Base-by-base conservation (phyloP, 2,329 filamentous ascomycete species). In the Neurospora crassa region DNA sequence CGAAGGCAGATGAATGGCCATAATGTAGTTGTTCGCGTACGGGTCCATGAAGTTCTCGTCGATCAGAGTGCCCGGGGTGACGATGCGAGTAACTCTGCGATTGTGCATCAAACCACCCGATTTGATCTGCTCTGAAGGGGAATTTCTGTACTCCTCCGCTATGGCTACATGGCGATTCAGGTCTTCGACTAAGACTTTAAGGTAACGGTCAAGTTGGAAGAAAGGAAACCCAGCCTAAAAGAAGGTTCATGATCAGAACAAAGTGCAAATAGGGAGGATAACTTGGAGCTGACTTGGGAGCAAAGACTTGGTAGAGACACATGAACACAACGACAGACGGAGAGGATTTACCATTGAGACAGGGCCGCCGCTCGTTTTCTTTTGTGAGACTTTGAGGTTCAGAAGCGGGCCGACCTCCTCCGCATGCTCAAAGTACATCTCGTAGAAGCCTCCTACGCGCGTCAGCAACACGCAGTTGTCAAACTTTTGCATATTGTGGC, bases 31-130 rank as follows among this genome's bases (percentile, higher is more conserved):
- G 81, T 96, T 97, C 77, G 92, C 90, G 78, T 92, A 95, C 1
- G 94, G 93, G 79, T 98, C 93, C 85, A 99, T 94, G 80, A 98
- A 99, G 76, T 94, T 94, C 81, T 99, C 96, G 80, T 99, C 96
- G 75, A 99, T 97, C 70, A 99, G 84, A 1, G 96, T 99, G 24
- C 96, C 96, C 1, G 96, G 94, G 0, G 96, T 98, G 78, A 99
- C 89, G 75, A 99, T 91, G 71, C 96, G 90, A 20, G 92, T 88
- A 16, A 99, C 93, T 75, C 86, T 90, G 37, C 96, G 91, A 79
- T 96, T 92, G 79, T 96, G 96, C 84, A 95, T 85, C 74, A 95
- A 83, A 3, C 93, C 93, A 16, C 92, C 92, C 24, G 89, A 87
- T 78, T 91, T 95, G 74, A 91, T 83, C 80, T 89, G 93, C 71